phyloP scores from a whole-genome alignment of 2,329 filamentous ascomycete species.

The Cercospora canescens region DNA sequence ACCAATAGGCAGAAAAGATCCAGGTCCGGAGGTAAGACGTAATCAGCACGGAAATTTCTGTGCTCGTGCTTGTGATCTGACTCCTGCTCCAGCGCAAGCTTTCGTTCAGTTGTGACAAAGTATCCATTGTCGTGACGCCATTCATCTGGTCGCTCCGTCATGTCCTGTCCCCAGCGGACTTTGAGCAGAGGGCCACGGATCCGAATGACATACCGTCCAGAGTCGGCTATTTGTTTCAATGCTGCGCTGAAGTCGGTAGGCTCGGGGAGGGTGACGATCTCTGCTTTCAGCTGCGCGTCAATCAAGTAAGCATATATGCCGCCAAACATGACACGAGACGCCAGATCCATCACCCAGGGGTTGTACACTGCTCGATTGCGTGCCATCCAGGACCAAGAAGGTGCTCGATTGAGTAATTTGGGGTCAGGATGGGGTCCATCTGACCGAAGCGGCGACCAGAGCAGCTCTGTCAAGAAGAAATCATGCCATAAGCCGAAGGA shows the following conservation, averaged over 20 bases:
- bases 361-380: not conserved
- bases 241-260: not conserved
- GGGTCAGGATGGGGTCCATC: not conserved
- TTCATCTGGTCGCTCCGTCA: not conserved
- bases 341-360: not conserved
- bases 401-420: not conserved
- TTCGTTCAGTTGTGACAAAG: not conserved
- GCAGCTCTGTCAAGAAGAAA: not conserved
- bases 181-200: not conserved
- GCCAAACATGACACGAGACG: not conserved
- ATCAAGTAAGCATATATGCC: not conserved
- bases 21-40: not conserved
- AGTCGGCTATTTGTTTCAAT: not conserved
- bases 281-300: not conserved
- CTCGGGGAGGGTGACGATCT: not conserved
- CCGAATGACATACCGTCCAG: not conserved
- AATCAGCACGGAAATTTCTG: not conserved
- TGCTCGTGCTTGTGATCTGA: not conserved
- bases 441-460: not conserved
- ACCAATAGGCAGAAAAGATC: not conserved
- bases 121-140: not conserved
- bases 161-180: not conserved
- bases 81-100: not conserved
- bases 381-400: not conserved
- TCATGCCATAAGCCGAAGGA: not conserved